phyloP scores from a whole-genome alignment of 257 asterid species.

The Solanum neorickii region DNA sequence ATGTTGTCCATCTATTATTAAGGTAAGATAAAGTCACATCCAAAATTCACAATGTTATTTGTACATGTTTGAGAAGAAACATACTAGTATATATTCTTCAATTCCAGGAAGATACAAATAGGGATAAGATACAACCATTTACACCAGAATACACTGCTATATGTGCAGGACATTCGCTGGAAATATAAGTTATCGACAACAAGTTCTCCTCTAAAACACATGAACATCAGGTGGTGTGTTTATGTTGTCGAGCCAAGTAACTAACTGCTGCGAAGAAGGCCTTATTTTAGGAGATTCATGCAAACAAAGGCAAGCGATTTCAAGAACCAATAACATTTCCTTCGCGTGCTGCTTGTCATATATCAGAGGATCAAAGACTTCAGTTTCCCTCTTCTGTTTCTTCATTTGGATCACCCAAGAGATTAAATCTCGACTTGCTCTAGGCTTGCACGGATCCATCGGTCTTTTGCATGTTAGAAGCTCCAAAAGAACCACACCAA shows the following conservation, averaged over 20 bases:
- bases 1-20: background rate
- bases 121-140: background rate
- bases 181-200: background rate
- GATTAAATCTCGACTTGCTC: constrained; percentile 47
- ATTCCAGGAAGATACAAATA: background rate
- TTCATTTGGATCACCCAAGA: constrained; percentile 58
- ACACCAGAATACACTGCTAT: background rate
- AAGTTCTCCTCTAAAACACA: background rate
- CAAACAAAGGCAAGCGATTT: constrained; percentile 62
- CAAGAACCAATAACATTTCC: constrained; percentile 46
- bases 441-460: constrained; percentile 70
- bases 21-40: background rate
- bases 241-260: constrained; percentile 56
- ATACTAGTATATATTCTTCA: background rate
- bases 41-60: background rate
- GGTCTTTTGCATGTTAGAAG: constrained; percentile 85
- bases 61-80: background rate
- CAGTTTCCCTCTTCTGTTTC: constrained; percentile 39
- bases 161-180: background rate
- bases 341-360: constrained; percentile 35
- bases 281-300: constrained; percentile 53
- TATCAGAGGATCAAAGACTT: constrained; percentile 54
- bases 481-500: constrained; percentile 88
- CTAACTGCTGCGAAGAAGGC: constrained; percentile 51
- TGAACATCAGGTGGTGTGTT: constrained; percentile 11